These are phyloP conservation scores for Fusarium brachygibbosum DNA, from an alignment of 2,329 filamentous ascomycete genomes.

Conservation along the genomic window DNA sequence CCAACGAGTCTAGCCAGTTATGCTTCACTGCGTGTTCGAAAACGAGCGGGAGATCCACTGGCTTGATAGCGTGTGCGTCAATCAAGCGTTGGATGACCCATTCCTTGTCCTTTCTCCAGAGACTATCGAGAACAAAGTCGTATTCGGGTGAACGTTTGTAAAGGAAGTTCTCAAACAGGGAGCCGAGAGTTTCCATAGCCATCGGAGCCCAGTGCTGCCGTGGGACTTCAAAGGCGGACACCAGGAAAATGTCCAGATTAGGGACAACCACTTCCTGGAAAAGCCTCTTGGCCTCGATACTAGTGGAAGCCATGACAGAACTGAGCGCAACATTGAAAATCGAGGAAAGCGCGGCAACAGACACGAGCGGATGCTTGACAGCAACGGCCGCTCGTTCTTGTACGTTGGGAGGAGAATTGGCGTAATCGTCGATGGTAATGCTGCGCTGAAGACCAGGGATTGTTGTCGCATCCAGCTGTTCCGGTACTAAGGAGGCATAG, in stretches of 20 bases:
- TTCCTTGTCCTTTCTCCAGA: conserved; percentile 90
- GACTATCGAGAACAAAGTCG: conserved; percentile 89
- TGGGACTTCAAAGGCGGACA: conserved; percentile 81
- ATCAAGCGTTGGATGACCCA: conserved; percentile 88
- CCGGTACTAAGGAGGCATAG: conserved; percentile 80
- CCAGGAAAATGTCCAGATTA: conserved; percentile 83
- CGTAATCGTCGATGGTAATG: conserved; percentile 74
- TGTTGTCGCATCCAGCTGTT: conserved; percentile 84
- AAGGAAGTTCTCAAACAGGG: conserved; percentile 86
- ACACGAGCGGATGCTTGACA: conserved; percentile 88
- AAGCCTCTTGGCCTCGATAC: conserved; percentile 72
- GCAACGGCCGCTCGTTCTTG: conserved; percentile 70
- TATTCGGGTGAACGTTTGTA: conserved; percentile 82
- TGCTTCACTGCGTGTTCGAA: conserved; percentile 80
- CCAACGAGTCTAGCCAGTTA: conserved; percentile 85
- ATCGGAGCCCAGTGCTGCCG: conserved; percentile 79
- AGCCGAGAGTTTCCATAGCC: conserved; percentile 80
- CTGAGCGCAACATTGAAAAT: conserved; percentile 75
- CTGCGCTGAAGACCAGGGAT: conserved; percentile 86
- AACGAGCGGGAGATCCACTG: conserved; percentile 59
- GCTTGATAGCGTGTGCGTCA: conserved; percentile 83
- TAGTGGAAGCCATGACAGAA: conserved; percentile 72
- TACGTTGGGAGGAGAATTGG: conserved; percentile 63
- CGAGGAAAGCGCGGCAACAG: conserved; percentile 82
- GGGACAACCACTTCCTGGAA: conserved; percentile 77